Base-by-base conservation (phyloP, 345 rosid genomes). In the Bretschneidera sinensis region DNA sequence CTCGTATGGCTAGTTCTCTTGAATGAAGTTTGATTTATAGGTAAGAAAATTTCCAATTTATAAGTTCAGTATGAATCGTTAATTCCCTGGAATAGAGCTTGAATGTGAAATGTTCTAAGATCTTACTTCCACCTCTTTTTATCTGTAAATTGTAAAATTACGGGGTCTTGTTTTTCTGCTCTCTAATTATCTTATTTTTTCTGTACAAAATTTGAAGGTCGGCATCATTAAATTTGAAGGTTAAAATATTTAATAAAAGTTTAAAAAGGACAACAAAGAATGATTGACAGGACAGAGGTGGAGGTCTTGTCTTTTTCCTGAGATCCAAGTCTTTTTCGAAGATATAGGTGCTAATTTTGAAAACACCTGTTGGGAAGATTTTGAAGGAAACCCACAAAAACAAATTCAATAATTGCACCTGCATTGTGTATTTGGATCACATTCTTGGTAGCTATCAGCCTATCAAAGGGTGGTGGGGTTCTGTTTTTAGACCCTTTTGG, bases 261-360 rank as follows among this genome's bases (percentile, higher is more conserved):
- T 54, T 31, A 50, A 48, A 43, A 39, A 21, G 51, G 49, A 39
- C 21, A 59, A 59, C 48, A n/a, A n/a, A n/a, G 43, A 51, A 51
- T 6, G 57, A 61, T 60, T 54, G 77, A 55, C 1, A 48, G 62
- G 75, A 33, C 57, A 60, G 51, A 55, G 54, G 21, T 10, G 72
- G 57, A 59, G 24, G 34, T 18, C 14, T 39, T 71, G 84, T 79
- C n/a, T 78, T 59, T 68, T 64, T 73, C 67, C 64, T 39, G 52
- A 71, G 64, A 68, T 62, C 62, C 10, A 60, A 62, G 74, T n/a
- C 71, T 48, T 67, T 80, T 65, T 71, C 79, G 64, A 60, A 69
- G 79, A 76, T 62, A 74, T 76, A 77, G 80, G 67, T 71, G 59
- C 80, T 57, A 60, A 61, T 58, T 57, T 57, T 63, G 76, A 58